phyloP scores from a whole-genome alignment of 306 rosid genomes.

The Cicer arietinum region DNA sequence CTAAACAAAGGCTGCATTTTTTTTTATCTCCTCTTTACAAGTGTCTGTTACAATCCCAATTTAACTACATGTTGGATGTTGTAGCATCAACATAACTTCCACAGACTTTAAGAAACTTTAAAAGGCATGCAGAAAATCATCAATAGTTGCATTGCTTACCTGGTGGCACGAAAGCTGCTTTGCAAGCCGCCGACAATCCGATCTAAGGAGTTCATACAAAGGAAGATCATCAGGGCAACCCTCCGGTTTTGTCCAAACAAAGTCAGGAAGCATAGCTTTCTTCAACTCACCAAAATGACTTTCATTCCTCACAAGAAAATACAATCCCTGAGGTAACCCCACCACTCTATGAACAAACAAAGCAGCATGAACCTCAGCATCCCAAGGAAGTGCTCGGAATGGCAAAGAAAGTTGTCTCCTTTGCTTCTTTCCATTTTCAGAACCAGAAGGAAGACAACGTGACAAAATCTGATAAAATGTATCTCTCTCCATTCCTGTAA shows the following conservation, averaged over 20 bases:
- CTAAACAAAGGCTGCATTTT: neutral
- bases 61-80: neutral
- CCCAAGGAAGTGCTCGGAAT: slow-evolving; percentile 80
- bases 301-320: slow-evolving; percentile 88
- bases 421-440: slow-evolving; percentile 56
- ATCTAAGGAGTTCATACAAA: slow-evolving; percentile 66
- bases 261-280: slow-evolving; percentile 62
- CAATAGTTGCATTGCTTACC: slow-evolving; percentile 47
- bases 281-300: slow-evolving; percentile 74
- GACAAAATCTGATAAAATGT: slow-evolving; percentile 81
- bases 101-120: slow-evolving; percentile 32
- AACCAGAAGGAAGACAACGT: slow-evolving; percentile 95
- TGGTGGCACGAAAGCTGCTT: slow-evolving; percentile 83
- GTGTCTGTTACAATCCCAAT: slow-evolving; percentile 4
- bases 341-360: slow-evolving; percentile 92
- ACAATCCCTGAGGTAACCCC: slow-evolving; percentile 78
- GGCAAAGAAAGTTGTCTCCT: slow-evolving; percentile 66
- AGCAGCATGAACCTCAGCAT: slow-evolving; percentile 89
- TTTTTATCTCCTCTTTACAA: neutral
- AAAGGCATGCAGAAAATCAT: neutral
- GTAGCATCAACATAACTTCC: slow-evolving; percentile 6
- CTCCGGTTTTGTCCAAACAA: slow-evolving; percentile 80
- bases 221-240: slow-evolving; percentile 85
- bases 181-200: slow-evolving; percentile 57
- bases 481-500: slow-evolving; percentile 65